These are phyloP conservation scores for Papiliotrema fonsecae DNA, from an alignment of 1,284 basidiomycete genomes.

Conservation along the genomic window DNA sequence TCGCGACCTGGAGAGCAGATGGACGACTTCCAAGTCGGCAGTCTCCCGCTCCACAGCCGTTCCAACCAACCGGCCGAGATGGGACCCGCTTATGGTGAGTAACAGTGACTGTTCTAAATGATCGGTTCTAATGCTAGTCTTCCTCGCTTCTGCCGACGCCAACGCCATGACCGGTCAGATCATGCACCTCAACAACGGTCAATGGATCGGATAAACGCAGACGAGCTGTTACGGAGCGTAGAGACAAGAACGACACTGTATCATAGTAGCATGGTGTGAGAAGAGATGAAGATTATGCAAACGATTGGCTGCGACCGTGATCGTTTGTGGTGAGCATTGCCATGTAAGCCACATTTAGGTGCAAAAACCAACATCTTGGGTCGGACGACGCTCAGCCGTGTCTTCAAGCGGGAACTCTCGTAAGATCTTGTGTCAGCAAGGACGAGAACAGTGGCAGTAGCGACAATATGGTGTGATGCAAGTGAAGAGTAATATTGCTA, in stretches of 20 bases:
- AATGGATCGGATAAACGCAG: constrained; percentile 33
- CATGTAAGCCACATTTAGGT: no score
- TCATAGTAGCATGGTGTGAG: neutral
- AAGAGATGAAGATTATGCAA: no score
- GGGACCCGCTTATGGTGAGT: constrained; percentile 51
- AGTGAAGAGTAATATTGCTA: neutral
- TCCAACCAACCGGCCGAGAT: constrained; percentile 58
- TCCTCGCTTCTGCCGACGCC: constrained; percentile 32
- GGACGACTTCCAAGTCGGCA: constrained; percentile 52
- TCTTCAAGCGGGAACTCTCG: no score
- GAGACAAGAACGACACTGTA: neutral
- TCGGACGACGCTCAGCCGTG: no score
- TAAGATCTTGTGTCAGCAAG: neutral
- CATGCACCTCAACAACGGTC: constrained; percentile 38
- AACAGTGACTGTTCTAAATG: neutral
- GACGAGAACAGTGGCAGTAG: neutral
- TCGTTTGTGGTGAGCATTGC: no score
- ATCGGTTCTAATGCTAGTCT: constrained; percentile 14
- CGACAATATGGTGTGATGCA: no score
- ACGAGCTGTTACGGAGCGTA: neutral
- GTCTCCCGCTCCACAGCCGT: constrained; percentile 52
- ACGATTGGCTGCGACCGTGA: no score
- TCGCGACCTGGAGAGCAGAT: constrained; percentile 55
- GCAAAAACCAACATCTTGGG: no score
- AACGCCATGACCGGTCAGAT: constrained; percentile 38